Conservation (phyloP, 257 asterid genomes). For the Ilex aquifolium region DNA sequence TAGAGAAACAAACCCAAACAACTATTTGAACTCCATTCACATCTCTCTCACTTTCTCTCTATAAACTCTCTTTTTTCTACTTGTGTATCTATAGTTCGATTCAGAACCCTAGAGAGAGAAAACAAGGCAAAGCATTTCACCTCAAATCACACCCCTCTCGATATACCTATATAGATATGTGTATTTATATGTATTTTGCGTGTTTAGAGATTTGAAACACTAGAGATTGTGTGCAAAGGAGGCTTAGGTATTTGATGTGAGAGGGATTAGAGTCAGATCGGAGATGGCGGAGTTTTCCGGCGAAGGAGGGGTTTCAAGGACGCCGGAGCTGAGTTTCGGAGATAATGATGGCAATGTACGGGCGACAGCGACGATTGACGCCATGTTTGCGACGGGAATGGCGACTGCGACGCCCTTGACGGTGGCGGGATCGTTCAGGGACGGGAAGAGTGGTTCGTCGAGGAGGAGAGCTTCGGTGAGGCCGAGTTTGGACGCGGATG, state of each 20-base stretch:
- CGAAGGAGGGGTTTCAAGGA: slow-evolving; percentile 46
- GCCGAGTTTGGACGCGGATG: slow-evolving; percentile 93
- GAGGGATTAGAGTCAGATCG: slow-evolving; percentile 41
- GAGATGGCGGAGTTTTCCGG: slow-evolving; percentile 87
- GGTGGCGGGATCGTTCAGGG: slow-evolving; percentile 80
- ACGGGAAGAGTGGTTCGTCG: slow-evolving; percentile 56
- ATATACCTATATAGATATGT: slow-evolving; percentile 11
- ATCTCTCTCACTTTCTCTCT: background rate
- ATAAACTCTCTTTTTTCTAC: background rate
- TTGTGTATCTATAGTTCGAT: background rate
- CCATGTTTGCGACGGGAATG: background rate
- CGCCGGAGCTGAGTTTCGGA: slow-evolving; percentile 44
- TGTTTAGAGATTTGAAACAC: slow-evolving; percentile 1
- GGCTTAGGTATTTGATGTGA: slow-evolving; percentile 31
- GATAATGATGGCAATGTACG: slow-evolving; percentile 52
- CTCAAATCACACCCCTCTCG: slow-evolving; percentile 11
- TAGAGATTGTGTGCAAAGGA: too few relatives aligned
- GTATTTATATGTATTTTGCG: slow-evolving; percentile 6
- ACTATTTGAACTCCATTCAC: background rate
- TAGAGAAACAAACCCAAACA: background rate
- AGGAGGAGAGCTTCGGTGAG: slow-evolving; percentile 80
- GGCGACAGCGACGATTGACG: slow-evolving; percentile 1
- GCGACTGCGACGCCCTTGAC: slow-evolving; percentile 43
- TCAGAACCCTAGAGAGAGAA: slow-evolving; percentile 1
- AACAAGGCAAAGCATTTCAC: background rate